These are phyloP conservation scores for Ceratonia siliqua DNA, from an alignment of 306 rosid genomes.

Conservation along the genomic window DNA sequence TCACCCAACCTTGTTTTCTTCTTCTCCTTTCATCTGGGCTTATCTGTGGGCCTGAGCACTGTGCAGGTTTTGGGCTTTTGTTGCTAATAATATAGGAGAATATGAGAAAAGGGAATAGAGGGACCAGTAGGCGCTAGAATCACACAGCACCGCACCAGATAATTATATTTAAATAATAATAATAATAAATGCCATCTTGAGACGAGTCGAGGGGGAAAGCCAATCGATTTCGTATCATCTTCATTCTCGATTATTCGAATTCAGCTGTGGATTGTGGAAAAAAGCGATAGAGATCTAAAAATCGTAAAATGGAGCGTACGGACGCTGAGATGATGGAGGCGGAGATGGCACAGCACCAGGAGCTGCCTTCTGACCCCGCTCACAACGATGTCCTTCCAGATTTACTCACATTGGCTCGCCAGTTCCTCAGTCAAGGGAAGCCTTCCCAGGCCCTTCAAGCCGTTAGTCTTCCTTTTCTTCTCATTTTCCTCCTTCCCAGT, in stretches of 20 bases:
- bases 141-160: too few relatives aligned
- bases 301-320: not conserved
- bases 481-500: not conserved
- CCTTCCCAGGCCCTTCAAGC: slow-evolving; percentile 95
- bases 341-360: slow-evolving; percentile 5
- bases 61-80: too few relatives aligned
- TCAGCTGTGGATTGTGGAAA: too few relatives aligned
- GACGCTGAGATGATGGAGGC: slow-evolving; percentile 46
- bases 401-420: slow-evolving; percentile 83
- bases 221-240: not conserved
- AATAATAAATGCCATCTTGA: too few relatives aligned
- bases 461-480: slow-evolving; percentile 37
- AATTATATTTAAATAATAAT: too few relatives aligned
- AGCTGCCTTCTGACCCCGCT: slow-evolving; percentile 26
- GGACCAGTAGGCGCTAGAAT: too few relatives aligned
- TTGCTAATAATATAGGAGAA: too few relatives aligned
- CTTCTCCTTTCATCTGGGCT: too few relatives aligned
- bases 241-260: not conserved
- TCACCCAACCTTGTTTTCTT: too few relatives aligned
- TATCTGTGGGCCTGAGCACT: too few relatives aligned
- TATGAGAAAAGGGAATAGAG: too few relatives aligned
- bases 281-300: not conserved
- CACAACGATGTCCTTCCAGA: slow-evolving; percentile 45
- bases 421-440: slow-evolving; percentile 75
- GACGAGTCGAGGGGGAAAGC: too few relatives aligned